A percentile compares a stretch with the other conserved stretches of the same genome.
Conservation (phyloP, 2,329 filamentous ascomycete genomes). For the Talaromyces sp. region DNA sequence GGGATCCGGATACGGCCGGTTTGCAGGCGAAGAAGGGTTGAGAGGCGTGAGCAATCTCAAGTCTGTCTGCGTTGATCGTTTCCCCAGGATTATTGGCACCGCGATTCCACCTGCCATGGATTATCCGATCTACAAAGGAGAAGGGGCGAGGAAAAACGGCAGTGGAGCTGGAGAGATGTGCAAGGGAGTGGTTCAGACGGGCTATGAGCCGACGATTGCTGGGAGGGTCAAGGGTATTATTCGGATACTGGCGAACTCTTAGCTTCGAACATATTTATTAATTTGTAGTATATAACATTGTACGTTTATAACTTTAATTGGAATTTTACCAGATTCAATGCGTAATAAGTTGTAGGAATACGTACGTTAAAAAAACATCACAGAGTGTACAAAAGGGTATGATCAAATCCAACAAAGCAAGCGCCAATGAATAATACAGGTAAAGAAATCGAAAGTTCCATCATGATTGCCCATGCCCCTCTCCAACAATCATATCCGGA, state of each 20-base stretch:
- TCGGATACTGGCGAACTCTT: slow-evolving; percentile 36
- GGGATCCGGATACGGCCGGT: slow-evolving; percentile 87
- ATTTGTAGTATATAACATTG: background rate
- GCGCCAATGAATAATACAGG: too few relatives aligned
- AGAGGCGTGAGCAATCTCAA: slow-evolving; percentile 83
- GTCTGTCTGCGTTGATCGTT: slow-evolving; percentile 74
- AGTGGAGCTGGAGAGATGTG: slow-evolving; percentile 57
- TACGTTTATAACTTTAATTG: too few relatives aligned
- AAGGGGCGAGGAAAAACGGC: slow-evolving; percentile 49
- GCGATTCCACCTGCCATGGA: slow-evolving; percentile 73
- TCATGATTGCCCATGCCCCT: too few relatives aligned
- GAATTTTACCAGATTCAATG: too few relatives aligned
- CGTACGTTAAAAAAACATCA: too few relatives aligned
- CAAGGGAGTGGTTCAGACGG: slow-evolving; percentile 43
- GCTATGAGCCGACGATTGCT: slow-evolving; percentile 40
- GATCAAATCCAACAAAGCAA: too few relatives aligned
- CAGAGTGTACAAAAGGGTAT: too few relatives aligned
- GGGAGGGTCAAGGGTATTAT: slow-evolving; percentile 36
- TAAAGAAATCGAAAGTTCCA: background rate
- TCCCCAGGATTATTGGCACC: slow-evolving; percentile 57
- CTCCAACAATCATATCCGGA: background rate
- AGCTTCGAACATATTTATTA: background rate
- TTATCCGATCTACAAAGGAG: slow-evolving; percentile 70
- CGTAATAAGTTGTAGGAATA: too few relatives aligned
- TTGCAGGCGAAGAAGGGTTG: slow-evolving; percentile 85